phyloP scores from a whole-genome alignment of 2,329 filamentous ascomycete species.

The Microcyclosporella mali region DNA sequence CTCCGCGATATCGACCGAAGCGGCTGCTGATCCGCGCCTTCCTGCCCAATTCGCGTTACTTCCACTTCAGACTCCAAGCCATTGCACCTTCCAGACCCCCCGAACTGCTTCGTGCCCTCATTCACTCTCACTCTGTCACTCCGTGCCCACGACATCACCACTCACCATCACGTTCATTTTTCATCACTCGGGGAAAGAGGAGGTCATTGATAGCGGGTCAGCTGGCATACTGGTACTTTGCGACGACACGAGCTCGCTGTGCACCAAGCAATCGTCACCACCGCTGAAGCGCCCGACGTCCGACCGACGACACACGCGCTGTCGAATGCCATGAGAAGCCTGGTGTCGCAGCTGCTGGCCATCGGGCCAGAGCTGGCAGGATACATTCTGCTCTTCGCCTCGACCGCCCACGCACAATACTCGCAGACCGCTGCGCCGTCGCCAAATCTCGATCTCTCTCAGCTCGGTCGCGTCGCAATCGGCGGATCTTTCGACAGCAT shows the following conservation, averaged over 20 bases:
- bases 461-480: slow-evolving; percentile 76
- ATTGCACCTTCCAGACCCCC: no score
- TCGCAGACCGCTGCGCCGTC: slow-evolving; percentile 41
- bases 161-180: background rate
- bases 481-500: slow-evolving; percentile 87
- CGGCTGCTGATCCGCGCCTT: no score
- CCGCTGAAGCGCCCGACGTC: background rate
- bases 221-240: no score
- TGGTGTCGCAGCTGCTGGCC: slow-evolving; percentile 30
- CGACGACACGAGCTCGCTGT: background rate
- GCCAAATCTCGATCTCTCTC: slow-evolving; percentile 69
- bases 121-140: no score
- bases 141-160: no score
- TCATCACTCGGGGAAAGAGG: no score
- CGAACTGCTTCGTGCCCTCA: no score
- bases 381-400: slow-evolving; percentile 24
- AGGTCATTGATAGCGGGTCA: no score
- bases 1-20: no score
- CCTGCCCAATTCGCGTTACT: no score
- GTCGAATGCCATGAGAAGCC: slow-evolving; percentile 21
- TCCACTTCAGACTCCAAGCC: no score
- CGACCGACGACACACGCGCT: background rate
- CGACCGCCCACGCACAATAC: slow-evolving; percentile 14
- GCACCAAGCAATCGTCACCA: slow-evolving; percentile 1
- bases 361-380: slow-evolving; percentile 30